phyloP scores from a whole-genome alignment of 1,284 basidiomycete genomes.

The Salmacisia buchloeana region DNA sequence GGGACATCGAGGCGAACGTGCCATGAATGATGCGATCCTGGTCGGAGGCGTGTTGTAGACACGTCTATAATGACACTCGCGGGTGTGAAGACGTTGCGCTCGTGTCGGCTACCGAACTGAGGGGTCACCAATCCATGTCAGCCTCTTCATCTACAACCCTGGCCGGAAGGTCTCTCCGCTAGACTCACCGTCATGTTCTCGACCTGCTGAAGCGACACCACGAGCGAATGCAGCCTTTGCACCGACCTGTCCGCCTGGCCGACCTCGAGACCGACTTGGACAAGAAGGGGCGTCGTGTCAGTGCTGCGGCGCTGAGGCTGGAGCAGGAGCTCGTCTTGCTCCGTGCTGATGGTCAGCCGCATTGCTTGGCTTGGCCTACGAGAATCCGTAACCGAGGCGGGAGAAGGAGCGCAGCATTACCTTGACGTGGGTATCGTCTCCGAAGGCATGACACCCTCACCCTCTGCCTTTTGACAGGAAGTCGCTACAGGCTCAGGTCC shows the following conservation, averaged over 20 bases:
- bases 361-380: neutral
- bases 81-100: neutral
- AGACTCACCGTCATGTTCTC: neutral
- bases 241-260: neutral
- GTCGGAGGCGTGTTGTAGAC: neutral
- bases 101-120: neutral
- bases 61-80: neutral
- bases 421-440: too few species aligned
- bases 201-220: neutral
- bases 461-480: too few species aligned
- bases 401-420: too few species aligned
- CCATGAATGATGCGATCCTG: neutral
- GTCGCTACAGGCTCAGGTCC: too few species aligned
- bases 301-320: neutral
- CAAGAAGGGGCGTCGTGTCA: neutral
- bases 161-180: neutral
- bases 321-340: neutral
- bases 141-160: neutral
- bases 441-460: too few species aligned
- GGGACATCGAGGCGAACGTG: neutral
- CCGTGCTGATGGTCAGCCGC: neutral
- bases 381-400: neutral
- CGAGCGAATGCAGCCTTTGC: neutral
- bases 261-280: neutral
- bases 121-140: neutral